Percentiles rank a stretch among this genome's conserved stretches.
Evolutionary conservation across 1,139 yeast species (phyloP).

Genomic region (Pneumocystis carinii): DNA sequence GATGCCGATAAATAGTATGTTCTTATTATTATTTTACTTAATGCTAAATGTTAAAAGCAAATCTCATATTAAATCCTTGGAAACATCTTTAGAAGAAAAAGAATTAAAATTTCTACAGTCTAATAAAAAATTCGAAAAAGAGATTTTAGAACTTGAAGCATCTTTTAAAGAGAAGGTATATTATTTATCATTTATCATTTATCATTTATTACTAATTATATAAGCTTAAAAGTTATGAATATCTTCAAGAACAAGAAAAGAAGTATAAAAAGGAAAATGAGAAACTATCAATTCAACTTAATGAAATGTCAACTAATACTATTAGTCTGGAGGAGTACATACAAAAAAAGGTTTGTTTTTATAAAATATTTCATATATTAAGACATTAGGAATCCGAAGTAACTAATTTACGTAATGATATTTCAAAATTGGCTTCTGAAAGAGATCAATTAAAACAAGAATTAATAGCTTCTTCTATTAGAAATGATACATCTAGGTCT

Average conservation of each 20-base stretch:
- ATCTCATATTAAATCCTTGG: background rate
- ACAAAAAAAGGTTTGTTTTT: background rate
- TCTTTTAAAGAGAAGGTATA: background rate
- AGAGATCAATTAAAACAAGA: background rate
- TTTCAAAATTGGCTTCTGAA: background rate
- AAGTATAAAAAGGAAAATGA: background rate
- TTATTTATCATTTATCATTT: background rate
- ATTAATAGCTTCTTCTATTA: background rate
- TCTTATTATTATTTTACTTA: background rate
- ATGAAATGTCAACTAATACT: background rate
- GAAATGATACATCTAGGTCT: background rate
- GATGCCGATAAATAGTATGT: background rate
- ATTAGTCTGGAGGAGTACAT: background rate
- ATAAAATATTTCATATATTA: background rate
- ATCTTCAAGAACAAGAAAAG: background rate
- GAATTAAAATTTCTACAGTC: background rate
- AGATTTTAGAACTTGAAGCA: background rate
- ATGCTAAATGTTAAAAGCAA: background rate
- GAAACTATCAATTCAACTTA: background rate
- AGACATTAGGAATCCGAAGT: background rate
- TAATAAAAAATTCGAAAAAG: background rate
- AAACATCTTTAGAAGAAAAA: background rate
- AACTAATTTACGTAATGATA: background rate
- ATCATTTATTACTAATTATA: background rate
- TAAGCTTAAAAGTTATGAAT: background rate